Evolutionary conservation across 371 early-diverging fungal genomes (phyloP), one percentile per base, ranked within the genome.

Genomic region (Fennellomyces sp.): DNA sequence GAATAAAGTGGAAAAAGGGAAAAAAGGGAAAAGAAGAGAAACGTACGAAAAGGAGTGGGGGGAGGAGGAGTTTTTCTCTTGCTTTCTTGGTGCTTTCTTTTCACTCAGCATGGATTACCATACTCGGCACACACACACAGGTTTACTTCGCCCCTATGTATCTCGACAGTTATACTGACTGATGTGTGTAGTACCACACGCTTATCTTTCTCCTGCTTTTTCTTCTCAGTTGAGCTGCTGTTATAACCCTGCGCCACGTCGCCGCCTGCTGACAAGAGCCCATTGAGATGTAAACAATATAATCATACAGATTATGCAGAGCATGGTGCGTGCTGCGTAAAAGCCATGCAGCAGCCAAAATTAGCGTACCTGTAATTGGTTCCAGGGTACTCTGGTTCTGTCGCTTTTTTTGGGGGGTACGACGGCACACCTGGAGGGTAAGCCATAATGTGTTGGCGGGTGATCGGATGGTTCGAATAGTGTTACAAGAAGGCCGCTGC

Each of bases 11-110:
- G 25, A 38, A 29, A 52, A 33, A 52, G 15, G 30, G 28, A 28
- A 58, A 45, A 6, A 48, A 58, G 28, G 35, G 26, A 27, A 54
- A 52, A 55, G 51, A 52, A 28, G 21, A 58, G 47, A 57, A 45
- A 53, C 31, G 29, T 23, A 42, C 17, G 50, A 66, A 27, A 48
- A 48, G 57, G 57, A 39, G 33, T 27, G 27, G 19, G 30, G 11
- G 45, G 13, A 39, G 23, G n/a, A 45, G 45, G 45, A 45, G 45
- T 45, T 45, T 45, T 45, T 39, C 5, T 33, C 8, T 6, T 8
- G 35, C 35, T 33, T 33, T 13, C 35, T 33, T 33, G 35, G 6
- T 6, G 35, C 13, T 33, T 13, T 33, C 35, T 33, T 33, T 33
- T 13, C 35, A 33, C 35, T 33, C 35, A 39, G 39, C 39, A 39